phyloP scores from a whole-genome alignment of 345 rosid species.

The Bruguiera sexangula region DNA sequence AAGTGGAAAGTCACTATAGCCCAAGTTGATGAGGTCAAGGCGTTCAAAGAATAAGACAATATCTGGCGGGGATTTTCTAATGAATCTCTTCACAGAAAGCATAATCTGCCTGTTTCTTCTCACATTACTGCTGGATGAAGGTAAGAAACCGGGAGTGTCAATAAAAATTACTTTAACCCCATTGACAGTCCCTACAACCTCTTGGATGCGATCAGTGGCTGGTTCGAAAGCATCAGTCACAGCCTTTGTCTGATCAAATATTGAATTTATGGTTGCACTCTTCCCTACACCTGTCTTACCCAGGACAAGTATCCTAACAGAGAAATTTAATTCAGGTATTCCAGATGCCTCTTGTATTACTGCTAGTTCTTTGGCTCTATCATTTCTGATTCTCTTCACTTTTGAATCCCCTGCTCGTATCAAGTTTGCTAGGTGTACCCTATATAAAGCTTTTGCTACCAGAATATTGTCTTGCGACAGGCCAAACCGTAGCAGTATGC shows the following conservation, averaged over 20 bases:
- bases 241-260: slow-evolving; percentile 65
- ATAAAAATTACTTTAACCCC: slow-evolving; percentile 81
- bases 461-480: slow-evolving; percentile 55
- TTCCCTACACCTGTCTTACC: slow-evolving; percentile 98
- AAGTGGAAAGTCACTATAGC: slow-evolving; percentile 67
- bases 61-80: slow-evolving; percentile 79
- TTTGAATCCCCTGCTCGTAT: slow-evolving; percentile 77
- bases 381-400: slow-evolving; percentile 48
- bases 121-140: slow-evolving; percentile 45
- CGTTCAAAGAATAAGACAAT: slow-evolving; percentile 80
- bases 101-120: slow-evolving; percentile 76
- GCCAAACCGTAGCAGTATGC: slow-evolving; percentile 68
- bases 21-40: slow-evolving; percentile 62
- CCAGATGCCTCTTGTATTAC: slow-evolving; percentile 80
- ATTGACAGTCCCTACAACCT: slow-evolving; percentile 58
- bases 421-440: slow-evolving; percentile 72
- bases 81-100: slow-evolving; percentile 62
- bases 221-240: slow-evolving; percentile 80
- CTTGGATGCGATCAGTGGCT: slow-evolving; percentile 61
- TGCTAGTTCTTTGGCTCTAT: slow-evolving; percentile 54
- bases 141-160: slow-evolving; percentile 90
- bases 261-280: slow-evolving; percentile 94
- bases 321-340: slow-evolving; percentile 59
- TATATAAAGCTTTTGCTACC: slow-evolving; percentile 78
- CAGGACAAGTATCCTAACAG: slow-evolving; percentile 71